phyloP scores from a whole-genome alignment of 2,329 filamentous ascomycete genomes.

The Akanthomyces muscarius region DNA sequence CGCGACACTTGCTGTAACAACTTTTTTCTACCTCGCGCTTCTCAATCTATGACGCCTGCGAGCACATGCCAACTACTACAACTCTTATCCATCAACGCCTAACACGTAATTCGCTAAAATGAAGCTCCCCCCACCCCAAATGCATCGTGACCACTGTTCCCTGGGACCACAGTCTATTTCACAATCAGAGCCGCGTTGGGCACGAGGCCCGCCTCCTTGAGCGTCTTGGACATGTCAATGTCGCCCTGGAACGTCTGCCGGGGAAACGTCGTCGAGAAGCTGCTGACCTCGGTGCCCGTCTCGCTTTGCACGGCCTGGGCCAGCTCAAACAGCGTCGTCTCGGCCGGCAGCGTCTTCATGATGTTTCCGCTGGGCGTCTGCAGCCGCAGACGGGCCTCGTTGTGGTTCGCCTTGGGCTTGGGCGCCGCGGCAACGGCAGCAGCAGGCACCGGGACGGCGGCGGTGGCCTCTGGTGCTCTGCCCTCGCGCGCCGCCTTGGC shows the following conservation, averaged over 20 bases:
- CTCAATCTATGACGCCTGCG: background rate
- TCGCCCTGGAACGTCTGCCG: conserved; percentile 69
- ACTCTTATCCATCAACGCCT: background rate
- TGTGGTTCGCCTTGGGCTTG: conserved; percentile 68
- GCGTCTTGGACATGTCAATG: conserved; percentile 78
- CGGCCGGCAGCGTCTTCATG: conserved; percentile 81
- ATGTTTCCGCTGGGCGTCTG: conserved; percentile 72
- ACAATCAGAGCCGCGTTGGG: conserved; percentile 89
- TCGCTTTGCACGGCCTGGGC: conserved; percentile 71
- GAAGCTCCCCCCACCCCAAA: background rate
- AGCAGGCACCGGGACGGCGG: conserved; percentile 33
- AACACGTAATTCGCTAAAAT: background rate
- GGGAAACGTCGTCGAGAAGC: conserved; percentile 84
- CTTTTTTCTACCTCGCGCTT: background rate
- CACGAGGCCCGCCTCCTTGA: conserved; percentile 87
- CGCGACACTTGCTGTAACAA: background rate
- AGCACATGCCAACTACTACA: background rate
- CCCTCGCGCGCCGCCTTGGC: conserved; percentile 86
- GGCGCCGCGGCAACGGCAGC: conserved; percentile 41
- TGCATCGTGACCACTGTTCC: background rate
- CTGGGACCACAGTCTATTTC: conserved; percentile 36
- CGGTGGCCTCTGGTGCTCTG: conserved; percentile 43
- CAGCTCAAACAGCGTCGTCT: conserved; percentile 91
- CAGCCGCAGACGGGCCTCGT: conserved; percentile 74
- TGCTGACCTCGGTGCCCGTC: conserved; percentile 64